A percentile compares a stretch with the other conserved stretches of the same genome.
phyloP scores from a whole-genome alignment of 2,329 filamentous ascomycete genomes.

The Aspergillus sojae region DNA sequence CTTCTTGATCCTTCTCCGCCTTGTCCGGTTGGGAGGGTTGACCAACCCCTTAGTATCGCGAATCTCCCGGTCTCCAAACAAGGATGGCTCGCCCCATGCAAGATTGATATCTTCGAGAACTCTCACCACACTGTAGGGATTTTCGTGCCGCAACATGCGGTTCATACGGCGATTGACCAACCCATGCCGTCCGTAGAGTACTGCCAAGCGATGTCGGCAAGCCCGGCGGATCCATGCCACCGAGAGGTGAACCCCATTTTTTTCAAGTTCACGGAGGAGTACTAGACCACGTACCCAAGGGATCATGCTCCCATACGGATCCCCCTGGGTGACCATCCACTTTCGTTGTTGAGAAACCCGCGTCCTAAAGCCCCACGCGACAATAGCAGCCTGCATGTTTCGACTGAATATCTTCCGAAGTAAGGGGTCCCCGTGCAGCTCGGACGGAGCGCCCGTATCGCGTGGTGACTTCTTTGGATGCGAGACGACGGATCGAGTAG shows the following conservation, averaged over 20 bases:
- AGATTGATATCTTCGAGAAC: slow-evolving; percentile 36
- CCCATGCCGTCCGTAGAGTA: slow-evolving; percentile 38
- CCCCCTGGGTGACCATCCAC: background rate
- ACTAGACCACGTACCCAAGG: slow-evolving; percentile 44
- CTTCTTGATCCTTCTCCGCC: background rate
- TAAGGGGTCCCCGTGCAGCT: slow-evolving; percentile 24
- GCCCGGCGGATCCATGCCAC: slow-evolving; percentile 32
- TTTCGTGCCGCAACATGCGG: slow-evolving; percentile 38
- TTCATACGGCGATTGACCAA: slow-evolving; percentile 37
- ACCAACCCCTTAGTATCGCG: slow-evolving; percentile 24
- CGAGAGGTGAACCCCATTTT: slow-evolving; percentile 38
- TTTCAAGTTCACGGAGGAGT: slow-evolving; percentile 42
- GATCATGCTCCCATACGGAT: slow-evolving; percentile 28
- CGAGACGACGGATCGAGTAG: slow-evolving; percentile 13
- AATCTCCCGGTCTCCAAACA: slow-evolving; percentile 31
- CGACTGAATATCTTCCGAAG: slow-evolving; percentile 47
- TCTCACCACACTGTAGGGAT: slow-evolving; percentile 35
- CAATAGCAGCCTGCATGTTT: slow-evolving; percentile 49
- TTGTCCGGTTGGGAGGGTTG: slow-evolving; percentile 23
- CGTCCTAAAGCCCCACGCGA: slow-evolving; percentile 53
- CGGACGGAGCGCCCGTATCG: background rate
- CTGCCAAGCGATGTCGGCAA: slow-evolving; percentile 40
- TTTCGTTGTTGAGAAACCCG: slow-evolving; percentile 22
- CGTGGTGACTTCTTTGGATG: slow-evolving; percentile 4
- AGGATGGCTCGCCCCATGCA: slow-evolving; percentile 35